phyloP scores from a whole-genome alignment of 768 basidiomycete species.

The Tylopilus felleus region DNA sequence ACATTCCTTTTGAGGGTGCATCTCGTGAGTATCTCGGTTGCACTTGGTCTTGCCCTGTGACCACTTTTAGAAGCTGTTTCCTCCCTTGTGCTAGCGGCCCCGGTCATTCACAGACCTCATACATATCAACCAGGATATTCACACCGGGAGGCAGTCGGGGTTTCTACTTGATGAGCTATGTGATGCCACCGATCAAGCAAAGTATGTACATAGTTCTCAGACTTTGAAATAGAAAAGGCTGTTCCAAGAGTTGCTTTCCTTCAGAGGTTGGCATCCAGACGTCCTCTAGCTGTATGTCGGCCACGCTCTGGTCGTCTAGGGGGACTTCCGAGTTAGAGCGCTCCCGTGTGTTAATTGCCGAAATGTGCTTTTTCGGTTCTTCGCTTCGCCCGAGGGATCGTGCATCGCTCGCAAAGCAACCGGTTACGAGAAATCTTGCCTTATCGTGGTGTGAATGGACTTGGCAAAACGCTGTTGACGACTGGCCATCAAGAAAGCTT shows the following conservation, averaged over 20 bases:
- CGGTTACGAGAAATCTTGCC: too few species aligned
- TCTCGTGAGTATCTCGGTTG: slow-evolving; percentile 48
- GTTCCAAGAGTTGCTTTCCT: slow-evolving; percentile 61
- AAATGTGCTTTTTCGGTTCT: too few species aligned
- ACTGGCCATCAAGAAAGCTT: too few species aligned
- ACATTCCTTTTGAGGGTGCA: slow-evolving; percentile 83
- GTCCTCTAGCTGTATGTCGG: slow-evolving; percentile 62
- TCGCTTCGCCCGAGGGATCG: too few species aligned
- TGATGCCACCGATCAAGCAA: background rate
- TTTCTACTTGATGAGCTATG: slow-evolving; percentile 60
- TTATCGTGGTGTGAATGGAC: too few species aligned
- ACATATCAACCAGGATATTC: background rate
- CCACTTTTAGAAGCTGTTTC: slow-evolving; percentile 56
- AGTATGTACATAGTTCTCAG: background rate
- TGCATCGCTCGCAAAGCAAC: too few species aligned
- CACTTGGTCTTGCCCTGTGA: background rate
- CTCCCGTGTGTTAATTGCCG: too few species aligned
- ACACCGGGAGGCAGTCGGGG: slow-evolving; percentile 33
- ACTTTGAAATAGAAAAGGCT: slow-evolving; percentile 43
- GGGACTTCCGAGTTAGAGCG: too few species aligned
- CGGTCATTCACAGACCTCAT: slow-evolving; percentile 50
- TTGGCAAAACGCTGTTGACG: too few species aligned
- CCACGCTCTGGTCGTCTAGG: slow-evolving; percentile 47
- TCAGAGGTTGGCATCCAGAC: slow-evolving; percentile 63
- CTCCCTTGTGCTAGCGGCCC: slow-evolving; percentile 73